Conservation (phyloP, 306 rosid species). For the Aeschynomene evenia region DNA sequence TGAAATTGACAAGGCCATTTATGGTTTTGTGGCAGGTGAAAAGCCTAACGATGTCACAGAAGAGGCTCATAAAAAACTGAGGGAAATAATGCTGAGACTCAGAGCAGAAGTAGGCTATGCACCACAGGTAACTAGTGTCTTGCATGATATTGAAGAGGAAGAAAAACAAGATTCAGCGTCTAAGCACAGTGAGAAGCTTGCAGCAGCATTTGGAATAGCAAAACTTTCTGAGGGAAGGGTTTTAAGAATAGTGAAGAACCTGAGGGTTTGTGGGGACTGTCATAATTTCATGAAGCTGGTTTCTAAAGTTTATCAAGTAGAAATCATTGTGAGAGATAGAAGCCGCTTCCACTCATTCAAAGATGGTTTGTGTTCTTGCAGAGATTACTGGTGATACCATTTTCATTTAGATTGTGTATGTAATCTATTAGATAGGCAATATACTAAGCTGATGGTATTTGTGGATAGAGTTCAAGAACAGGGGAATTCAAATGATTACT, state of each 20-base stretch:
- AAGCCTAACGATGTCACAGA: constrained; percentile 49
- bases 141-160: constrained; percentile 85
- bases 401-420: background rate
- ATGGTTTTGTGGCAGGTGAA: constrained; percentile 70
- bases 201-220: constrained; percentile 78
- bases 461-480: background rate
- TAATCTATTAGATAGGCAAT: background rate
- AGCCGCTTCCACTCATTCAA: constrained; percentile 80
- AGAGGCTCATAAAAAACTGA: constrained; percentile 66
- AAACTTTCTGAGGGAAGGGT: constrained; percentile 50
- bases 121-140: constrained; percentile 59
- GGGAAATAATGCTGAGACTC: constrained; percentile 65
- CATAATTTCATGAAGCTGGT: constrained; percentile 81
- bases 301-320: constrained; percentile 64
- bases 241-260: constrained; percentile 76
- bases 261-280: constrained; percentile 78
- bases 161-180: constrained; percentile 78
- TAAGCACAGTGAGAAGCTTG: constrained; percentile 85
- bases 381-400: constrained; percentile 68
- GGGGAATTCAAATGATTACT: background rate
- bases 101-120: constrained; percentile 57
- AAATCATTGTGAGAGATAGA: constrained; percentile 75
- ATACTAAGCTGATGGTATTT: background rate
- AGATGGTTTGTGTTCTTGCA: constrained; percentile 73
- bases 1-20: constrained; percentile 72